phyloP scores from a whole-genome alignment of 169 alveolate species.

The Cryptosporidium tyzzeri region DNA sequence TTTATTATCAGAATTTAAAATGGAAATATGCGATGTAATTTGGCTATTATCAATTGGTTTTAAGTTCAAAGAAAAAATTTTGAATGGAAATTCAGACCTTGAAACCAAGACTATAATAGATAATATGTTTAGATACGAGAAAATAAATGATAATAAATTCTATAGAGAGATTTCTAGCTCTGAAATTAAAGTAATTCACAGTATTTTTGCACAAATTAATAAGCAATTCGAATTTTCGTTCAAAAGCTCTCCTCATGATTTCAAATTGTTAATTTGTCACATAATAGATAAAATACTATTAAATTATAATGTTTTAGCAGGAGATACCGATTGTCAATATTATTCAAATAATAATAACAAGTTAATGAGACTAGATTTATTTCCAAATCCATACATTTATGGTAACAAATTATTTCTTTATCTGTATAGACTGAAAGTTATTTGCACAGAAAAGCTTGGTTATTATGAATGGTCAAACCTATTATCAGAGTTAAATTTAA shows the following conservation, averaged over 20 bases:
- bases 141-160: background rate
- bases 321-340: background rate
- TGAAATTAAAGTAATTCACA: background rate
- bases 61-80: conserved; percentile 1
- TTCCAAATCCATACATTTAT: conserved; percentile 33
- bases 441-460: conserved; percentile 1
- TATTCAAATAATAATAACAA: background rate
- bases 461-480: conserved; percentile 27
- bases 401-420: conserved; percentile 27
- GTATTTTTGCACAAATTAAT: background rate
- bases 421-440: conserved; percentile 18
- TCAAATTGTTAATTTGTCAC: conserved; percentile 12
- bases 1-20: conserved; percentile 4
- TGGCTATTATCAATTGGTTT: conserved; percentile 38
- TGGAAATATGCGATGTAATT: conserved; percentile 32
- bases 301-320: background rate
- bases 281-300: conserved; percentile 15
- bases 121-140: background rate
- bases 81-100: background rate
- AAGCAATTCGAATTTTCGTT: background rate
- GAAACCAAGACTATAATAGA: conserved; percentile 1
- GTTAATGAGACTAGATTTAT: conserved; percentile 32
- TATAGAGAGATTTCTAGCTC: background rate
- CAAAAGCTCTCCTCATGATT: conserved; percentile 36
- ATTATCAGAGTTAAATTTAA: conserved; percentile 15